A percentile compares a stretch with the other conserved stretches of the same genome.
phyloP scores from a whole-genome alignment of 495 filamentous ascomycete species.

The Opeltia flavorubescens region DNA sequence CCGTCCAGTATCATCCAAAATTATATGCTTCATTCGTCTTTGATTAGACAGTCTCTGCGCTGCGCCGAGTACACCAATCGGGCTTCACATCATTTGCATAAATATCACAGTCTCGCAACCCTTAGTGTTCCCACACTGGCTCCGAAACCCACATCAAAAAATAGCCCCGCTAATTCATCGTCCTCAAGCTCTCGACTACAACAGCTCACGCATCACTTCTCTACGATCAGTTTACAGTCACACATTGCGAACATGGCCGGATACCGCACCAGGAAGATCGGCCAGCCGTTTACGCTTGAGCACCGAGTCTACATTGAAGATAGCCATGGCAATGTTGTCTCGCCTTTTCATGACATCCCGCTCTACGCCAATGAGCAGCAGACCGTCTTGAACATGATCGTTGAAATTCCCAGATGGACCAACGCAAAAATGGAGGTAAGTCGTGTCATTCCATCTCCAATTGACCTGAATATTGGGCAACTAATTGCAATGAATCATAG shows the following conservation, averaged over 20 bases:
- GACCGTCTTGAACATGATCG: slow-evolving; percentile 96
- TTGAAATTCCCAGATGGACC: slow-evolving; percentile 98
- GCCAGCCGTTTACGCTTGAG: slow-evolving; percentile 81
- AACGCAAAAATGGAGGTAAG: slow-evolving; percentile 97
- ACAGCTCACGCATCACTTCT: slow-evolving; percentile 42
- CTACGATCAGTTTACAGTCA: slow-evolving; percentile 18
- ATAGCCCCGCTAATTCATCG: slow-evolving; percentile 15
- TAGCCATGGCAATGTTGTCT: slow-evolving; percentile 74
- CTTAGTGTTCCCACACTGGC: slow-evolving; percentile 14
- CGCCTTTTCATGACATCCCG: slow-evolving; percentile 96
- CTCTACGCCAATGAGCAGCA: slow-evolving; percentile 90
- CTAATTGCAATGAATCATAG: slow-evolving; percentile 25
- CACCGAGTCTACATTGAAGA: slow-evolving; percentile 96
- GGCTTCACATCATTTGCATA: not conserved
- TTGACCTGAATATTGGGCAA: not conserved
- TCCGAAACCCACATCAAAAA: slow-evolving; percentile 10
- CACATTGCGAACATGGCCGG: slow-evolving; percentile 31
- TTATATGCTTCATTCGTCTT: not conserved
- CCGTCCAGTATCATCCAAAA: not conserved
- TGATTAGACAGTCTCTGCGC: not conserved
- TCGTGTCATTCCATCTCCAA: slow-evolving; percentile 3
- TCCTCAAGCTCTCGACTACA: slow-evolving; percentile 33
- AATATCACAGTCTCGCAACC: not conserved
- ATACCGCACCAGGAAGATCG: slow-evolving; percentile 73
- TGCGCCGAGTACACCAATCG: not conserved